phyloP scores from a whole-genome alignment of 1,284 basidiomycete species.

The Golubevia pallescens region DNA sequence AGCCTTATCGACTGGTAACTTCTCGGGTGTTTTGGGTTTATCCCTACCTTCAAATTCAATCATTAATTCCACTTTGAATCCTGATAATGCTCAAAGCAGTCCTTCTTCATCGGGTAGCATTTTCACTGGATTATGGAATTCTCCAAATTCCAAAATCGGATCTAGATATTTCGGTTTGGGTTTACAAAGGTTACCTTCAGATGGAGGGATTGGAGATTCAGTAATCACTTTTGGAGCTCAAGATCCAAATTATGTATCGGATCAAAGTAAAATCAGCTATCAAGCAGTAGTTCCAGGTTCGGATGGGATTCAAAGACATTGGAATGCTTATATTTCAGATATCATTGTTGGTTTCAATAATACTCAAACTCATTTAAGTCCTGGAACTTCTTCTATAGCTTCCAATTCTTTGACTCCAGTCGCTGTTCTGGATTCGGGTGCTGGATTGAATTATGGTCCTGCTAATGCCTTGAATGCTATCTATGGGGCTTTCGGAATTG shows the following conservation, averaged over 20 bases:
- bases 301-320: slow-evolving; percentile 36
- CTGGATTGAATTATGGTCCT: slow-evolving; percentile 38
- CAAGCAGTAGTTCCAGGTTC: slow-evolving; percentile 27
- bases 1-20: slow-evolving; percentile 39
- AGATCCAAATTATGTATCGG: slow-evolving; percentile 32
- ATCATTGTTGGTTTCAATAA: slow-evolving; percentile 28
- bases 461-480: slow-evolving; percentile 35
- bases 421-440: slow-evolving; percentile 39
- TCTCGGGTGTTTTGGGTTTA: slow-evolving; percentile 41
- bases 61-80: slow-evolving; percentile 22
- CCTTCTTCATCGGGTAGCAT: slow-evolving; percentile 31
- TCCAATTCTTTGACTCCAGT: slow-evolving; percentile 16
- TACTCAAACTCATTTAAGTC: slow-evolving; percentile 19
- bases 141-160: slow-evolving; percentile 13
- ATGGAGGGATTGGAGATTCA: slow-evolving; percentile 44
- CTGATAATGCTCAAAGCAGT: slow-evolving; percentile 17
- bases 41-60: slow-evolving; percentile 43
- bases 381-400: slow-evolving; percentile 18
- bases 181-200: slow-evolving; percentile 42
- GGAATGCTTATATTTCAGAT: slow-evolving; percentile 31
- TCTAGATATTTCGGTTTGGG: slow-evolving; percentile 41
- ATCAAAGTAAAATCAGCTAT: slow-evolving; percentile 25
- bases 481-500: slow-evolving; percentile 48
- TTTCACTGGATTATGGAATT: slow-evolving; percentile 40
- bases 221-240: slow-evolving; percentile 39